Evolutionary conservation across 257 asterid genomes (phyloP), one percentile per base, ranked within the genome.

Genomic region (Solanum pinnatisectum): DNA sequence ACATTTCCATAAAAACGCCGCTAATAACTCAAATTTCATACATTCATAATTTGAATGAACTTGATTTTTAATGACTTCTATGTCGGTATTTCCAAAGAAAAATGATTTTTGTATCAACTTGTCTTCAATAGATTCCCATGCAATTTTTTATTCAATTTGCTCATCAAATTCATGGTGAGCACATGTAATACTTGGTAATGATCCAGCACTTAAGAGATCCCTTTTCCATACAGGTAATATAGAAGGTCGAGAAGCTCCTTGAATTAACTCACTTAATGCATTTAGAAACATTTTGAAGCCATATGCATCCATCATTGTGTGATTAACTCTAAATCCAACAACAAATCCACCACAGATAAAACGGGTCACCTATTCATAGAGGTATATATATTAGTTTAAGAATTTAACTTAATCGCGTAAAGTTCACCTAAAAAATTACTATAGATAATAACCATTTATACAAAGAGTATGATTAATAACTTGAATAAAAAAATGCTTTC

Each of bases 181-280:
- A 49, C 87, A 87, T 49, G 91, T 88, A 30, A 88, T 85, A 0
- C 3, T 0, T 52, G 86, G 71, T 52, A 27, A 18, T 52, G 72
- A 36, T 60, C 46, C 52, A 16, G 72, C 88, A 32, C 8, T 77
- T 14, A 87, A 27, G 13, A 83, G 83, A 83, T 86, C 23, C 49
- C 91, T 79, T 86, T 90, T 82, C 91, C 91, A 90, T 52, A 90
- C 65, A 1, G 91, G 91, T 27, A 25, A 10, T 12, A 85, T 83
- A 4, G 91, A 87, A 39, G 86, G 89, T 84, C 52, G 6, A 20
- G 63, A 63, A 23, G 60, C 89, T 18, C 73, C 73, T 15, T 87
- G 67, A 11, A 33, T 85, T 4, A 87, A 33, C 46, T 89, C 88
- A 12, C 68, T 37, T 4, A 89, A 39, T 3, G 88, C 86, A 65